Conservation (phyloP, 306 rosid species). For the Malus fusca region DNA sequence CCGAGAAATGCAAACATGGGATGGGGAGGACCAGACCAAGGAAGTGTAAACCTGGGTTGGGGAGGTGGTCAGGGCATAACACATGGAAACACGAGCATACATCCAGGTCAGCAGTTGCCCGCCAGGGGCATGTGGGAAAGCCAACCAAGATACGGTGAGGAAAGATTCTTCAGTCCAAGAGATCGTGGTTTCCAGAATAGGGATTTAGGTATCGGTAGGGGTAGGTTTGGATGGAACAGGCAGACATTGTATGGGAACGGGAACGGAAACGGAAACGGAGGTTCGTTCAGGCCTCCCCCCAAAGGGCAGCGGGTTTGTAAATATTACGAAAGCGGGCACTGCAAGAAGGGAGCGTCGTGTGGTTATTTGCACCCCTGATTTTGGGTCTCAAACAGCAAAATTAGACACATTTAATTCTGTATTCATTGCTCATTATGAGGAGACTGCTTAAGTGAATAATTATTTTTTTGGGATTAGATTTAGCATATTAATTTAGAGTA, state of each 20-base stretch:
- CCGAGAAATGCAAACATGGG: constrained; percentile 34
- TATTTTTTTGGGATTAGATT: constrained; percentile 17
- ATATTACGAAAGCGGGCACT: constrained; percentile 67
- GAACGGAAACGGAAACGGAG: constrained; percentile 47
- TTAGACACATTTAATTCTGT: constrained; percentile 42
- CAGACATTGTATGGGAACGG: constrained; percentile 42
- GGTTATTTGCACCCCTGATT: constrained; percentile 70
- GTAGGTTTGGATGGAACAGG: constrained; percentile 53
- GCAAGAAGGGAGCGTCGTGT: constrained; percentile 76
- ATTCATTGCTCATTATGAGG: constrained; percentile 41
- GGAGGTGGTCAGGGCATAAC: constrained; percentile 35
- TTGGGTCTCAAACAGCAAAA: constrained; percentile 26
- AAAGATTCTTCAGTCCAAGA: constrained; percentile 41
- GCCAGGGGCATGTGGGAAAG: constrained; percentile 29
- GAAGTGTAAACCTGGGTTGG: constrained; percentile 34
- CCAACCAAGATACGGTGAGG: constrained; percentile 55
- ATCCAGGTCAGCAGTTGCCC: constrained; percentile 17
- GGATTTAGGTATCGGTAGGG: constrained; percentile 42
- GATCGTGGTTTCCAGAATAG: constrained; percentile 51
- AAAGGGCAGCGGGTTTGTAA: constrained; percentile 87
- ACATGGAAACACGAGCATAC: constrained; percentile 39
- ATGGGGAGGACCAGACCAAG: constrained; percentile 36
- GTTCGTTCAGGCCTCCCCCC: constrained; percentile 42
- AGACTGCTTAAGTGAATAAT: constrained; percentile 30
- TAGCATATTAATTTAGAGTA: constrained; percentile 2